Evolutionary conservation across 2,329 filamentous ascomycete species (phyloP), one percentile per base, ranked within the genome.

Genomic region (Biscogniauxia marginata): DNA sequence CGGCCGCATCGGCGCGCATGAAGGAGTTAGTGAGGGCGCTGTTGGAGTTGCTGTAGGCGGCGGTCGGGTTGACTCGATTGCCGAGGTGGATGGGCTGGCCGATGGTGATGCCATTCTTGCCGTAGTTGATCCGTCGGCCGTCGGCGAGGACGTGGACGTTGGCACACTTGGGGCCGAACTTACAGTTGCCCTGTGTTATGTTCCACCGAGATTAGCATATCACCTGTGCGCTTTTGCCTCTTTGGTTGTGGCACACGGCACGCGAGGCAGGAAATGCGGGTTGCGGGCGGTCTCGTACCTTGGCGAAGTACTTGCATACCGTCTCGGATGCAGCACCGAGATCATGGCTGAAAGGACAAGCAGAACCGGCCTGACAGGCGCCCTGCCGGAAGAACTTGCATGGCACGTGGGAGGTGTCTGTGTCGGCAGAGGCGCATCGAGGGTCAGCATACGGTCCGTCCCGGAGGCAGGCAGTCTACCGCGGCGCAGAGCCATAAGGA

Each of bases 301-400:
- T 99, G 70, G 93, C 90, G 74, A 98, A 99, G 78, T 98, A 99
- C 77, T 98, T 99, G 87, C 95, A 99, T 63, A 96, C 86, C 60
- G 90, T 93, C 73, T 97, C 91, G 51, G 89, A 84, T 44, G 92
- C 85, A 24, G 87, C 84, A 71, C 95, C 90, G 62, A 95, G 86
- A 62, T 96, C 93, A 77, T 99, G 95, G 67, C 92, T 91, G 76
- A 98, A 99, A 44, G 95, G 95, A 78, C 95, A 99, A 63, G 93
- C 91, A 73, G 90, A 90, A 66, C 95, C 95, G 56, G 95, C 95
- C 82, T 98, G 93, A 75, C 95, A 99, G 68, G 91, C 87, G 73
- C 93, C 93, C 78, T 96, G 91, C 53, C 92, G 88, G 76, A 95
- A 99, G 88, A 99, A 99, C 82, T 98, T 98, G 89, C 95, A 99